phyloP scores from a whole-genome alignment of 345 rosid species.

The Hirschfeldia incana region DNA sequence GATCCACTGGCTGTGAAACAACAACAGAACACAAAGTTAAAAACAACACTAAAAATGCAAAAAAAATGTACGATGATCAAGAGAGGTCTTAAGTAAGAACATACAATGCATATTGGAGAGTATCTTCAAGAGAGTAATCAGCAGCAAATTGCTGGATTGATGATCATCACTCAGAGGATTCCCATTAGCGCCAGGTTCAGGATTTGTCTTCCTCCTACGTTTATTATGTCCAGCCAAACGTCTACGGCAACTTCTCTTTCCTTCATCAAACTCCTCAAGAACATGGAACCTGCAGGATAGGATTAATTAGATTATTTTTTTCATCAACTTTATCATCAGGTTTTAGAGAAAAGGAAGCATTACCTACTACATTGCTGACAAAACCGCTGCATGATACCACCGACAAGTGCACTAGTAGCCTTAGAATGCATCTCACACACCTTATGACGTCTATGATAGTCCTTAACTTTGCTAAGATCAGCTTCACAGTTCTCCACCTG shows the following conservation, averaged over 20 bases:
- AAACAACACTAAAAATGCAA: background rate
- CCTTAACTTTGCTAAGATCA: constrained; percentile 91
- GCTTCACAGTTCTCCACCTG: constrained; percentile 95
- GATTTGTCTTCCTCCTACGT: constrained; percentile 94
- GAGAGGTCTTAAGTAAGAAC: constrained; percentile 32
- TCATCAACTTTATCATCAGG: background rate
- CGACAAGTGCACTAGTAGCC: constrained; percentile 82
- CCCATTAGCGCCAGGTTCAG: constrained; percentile 57
- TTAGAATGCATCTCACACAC: constrained; percentile 98
- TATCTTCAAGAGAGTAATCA: constrained; percentile 83
- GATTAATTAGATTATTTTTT: background rate
- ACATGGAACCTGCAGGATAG: constrained; percentile 73
- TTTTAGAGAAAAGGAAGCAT: constrained; percentile 22
- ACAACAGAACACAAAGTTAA: constrained; percentile 17
- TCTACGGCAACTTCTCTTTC: constrained; percentile 98
- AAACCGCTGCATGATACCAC: constrained; percentile 90
- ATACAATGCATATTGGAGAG: constrained; percentile 91
- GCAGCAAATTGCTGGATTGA: constrained; percentile 73
- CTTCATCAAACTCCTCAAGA: constrained; percentile 98
- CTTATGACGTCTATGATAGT: constrained; percentile 94
- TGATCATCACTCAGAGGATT: constrained; percentile 70
- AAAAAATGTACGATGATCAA: background rate
- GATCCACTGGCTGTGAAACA: constrained; percentile 70
- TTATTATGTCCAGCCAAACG: constrained; percentile 99
- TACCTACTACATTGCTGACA: constrained; percentile 99